Conservation (phyloP, 2,329 filamentous ascomycete species). For the Claviceps quebecensis region DNA sequence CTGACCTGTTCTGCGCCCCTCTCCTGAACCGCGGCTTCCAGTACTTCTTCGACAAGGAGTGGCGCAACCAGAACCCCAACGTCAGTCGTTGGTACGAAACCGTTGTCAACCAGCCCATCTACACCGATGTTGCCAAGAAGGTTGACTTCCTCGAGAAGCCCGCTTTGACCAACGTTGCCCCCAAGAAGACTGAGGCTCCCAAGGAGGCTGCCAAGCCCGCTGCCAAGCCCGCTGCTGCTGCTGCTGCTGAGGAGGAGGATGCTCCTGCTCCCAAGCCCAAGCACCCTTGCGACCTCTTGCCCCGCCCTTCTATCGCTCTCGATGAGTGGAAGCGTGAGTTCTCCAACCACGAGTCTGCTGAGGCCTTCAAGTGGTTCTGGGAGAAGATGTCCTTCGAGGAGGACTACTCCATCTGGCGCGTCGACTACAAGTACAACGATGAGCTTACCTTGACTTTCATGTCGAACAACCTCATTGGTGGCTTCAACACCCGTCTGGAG, state of each 20-base stretch:
- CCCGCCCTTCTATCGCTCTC: slow-evolving; percentile 64
- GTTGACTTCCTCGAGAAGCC: slow-evolving; percentile 71
- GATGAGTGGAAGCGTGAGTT: slow-evolving; percentile 99
- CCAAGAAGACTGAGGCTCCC: slow-evolving; percentile 67
- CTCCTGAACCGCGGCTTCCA: slow-evolving; percentile 81
- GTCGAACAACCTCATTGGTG: slow-evolving; percentile 96
- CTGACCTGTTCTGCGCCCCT: slow-evolving; percentile 74
- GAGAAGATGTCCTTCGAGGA: slow-evolving; percentile 86
- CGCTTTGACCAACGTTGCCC: slow-evolving; percentile 52
- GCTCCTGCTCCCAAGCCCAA: slow-evolving; percentile 69
- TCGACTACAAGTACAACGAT: slow-evolving; percentile 98
- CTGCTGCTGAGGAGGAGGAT: slow-evolving; percentile 24
- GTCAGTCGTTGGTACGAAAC: slow-evolving; percentile 90
- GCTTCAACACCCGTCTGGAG: slow-evolving; percentile 96
- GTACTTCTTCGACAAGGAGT: slow-evolving; percentile 86
- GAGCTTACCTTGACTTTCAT: slow-evolving; percentile 98
- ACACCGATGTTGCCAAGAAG: slow-evolving; percentile 63
- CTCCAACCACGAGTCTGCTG: slow-evolving; percentile 84
- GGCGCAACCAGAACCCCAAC: slow-evolving; percentile 71
- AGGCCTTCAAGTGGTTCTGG: slow-evolving; percentile 95
- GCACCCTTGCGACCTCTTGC: slow-evolving; percentile 83
- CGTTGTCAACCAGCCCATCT: slow-evolving; percentile 83
- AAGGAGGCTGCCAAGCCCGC: slow-evolving; percentile 51
- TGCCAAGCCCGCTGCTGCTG: slow-evolving; percentile 12
- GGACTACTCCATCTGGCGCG: slow-evolving; percentile 77